These are phyloP conservation scores for Coniosporium tulheliwenetii DNA, from an alignment of 2,329 filamentous ascomycete genomes.

Conservation along the genomic window DNA sequence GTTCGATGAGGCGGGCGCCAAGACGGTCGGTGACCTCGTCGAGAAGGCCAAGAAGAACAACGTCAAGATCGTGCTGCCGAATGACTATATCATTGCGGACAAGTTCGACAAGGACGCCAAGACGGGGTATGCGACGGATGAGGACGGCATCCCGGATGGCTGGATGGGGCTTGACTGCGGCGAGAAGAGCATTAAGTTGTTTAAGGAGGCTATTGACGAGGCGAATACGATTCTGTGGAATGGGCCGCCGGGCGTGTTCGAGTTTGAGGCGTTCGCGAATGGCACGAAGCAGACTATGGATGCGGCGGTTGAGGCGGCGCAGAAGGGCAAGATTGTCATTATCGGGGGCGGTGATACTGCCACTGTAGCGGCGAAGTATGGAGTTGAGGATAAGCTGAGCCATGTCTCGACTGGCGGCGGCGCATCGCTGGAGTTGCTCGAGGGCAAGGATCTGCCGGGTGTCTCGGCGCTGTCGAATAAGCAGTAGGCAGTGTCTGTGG, in stretches of 20 bases:
- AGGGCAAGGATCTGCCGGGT: conserved; percentile 95
- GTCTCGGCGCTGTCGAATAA: conserved; percentile 76
- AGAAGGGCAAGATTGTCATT: conserved; percentile 87
- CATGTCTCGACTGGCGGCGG: conserved; percentile 96
- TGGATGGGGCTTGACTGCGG: conserved; percentile 98
- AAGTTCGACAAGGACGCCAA: conserved; percentile 82
- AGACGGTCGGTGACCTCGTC: conserved; percentile 75
- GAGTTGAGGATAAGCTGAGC: conserved; percentile 89
- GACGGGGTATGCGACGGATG: conserved; percentile 67
- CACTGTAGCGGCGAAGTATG: conserved; percentile 94
- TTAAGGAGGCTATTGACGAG: conserved; percentile 71
- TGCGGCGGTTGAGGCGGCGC: conserved; percentile 65
- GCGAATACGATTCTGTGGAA: conserved; percentile 98
- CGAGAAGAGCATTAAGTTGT: conserved; percentile 73
- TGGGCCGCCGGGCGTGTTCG: conserved; percentile 91
- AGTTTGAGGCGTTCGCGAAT: conserved; percentile 84
- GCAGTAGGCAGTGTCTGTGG: conserved; percentile 18
- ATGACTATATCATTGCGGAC: conserved; percentile 92
- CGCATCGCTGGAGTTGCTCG: conserved; percentile 86
- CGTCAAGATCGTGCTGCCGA: conserved; percentile 86
- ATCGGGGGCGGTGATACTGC: conserved; percentile 97
- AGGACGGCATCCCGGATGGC: conserved; percentile 81
- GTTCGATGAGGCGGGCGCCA: conserved; percentile 85
- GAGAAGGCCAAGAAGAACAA: conserved; percentile 95
- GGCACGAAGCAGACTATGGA: conserved; percentile 89